These are phyloP conservation scores for Apocynum venetum DNA, from an alignment of 257 asterid species.

Conservation along the genomic window DNA sequence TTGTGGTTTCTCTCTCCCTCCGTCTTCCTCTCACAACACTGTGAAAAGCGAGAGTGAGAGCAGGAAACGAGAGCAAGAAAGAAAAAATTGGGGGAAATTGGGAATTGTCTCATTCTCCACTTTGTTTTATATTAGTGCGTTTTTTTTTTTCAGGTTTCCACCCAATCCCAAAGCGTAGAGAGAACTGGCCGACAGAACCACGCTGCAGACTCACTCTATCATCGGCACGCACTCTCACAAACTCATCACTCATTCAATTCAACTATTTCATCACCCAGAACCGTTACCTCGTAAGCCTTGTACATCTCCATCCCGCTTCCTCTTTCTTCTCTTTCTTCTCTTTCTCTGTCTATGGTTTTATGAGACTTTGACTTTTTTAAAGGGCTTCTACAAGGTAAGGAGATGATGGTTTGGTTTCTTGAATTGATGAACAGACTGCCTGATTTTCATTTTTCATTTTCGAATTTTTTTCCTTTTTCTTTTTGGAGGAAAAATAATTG, in stretches of 20 bases:
- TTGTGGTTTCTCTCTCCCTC: neutral
- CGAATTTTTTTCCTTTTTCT: neutral
- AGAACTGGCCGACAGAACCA: too few species aligned
- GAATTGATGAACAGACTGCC: neutral
- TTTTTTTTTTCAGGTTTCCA: neutral
- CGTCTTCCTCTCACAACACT: too few species aligned
- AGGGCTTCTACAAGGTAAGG: neutral
- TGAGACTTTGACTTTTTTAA: neutral
- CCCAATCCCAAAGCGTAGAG: neutral
- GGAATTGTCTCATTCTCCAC: conserved; percentile 6
- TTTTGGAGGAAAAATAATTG: neutral
- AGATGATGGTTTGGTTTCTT: neutral
- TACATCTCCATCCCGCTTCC: too few species aligned
- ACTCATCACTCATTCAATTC: neutral
- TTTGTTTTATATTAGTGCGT: neutral
- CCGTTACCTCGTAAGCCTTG: neutral
- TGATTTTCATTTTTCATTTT: neutral
- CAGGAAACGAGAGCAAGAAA: neutral
- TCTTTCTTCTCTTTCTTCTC: neutral
- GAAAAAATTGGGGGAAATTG: neutral
- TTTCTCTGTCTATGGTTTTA: neutral
- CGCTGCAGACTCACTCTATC: neutral
- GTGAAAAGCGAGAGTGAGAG: neutral
- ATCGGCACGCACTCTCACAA: neutral
- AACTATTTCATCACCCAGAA: neutral